A percentile compares a stretch with the other conserved stretches of the same genome.
Evolutionary conservation across 345 rosid species (phyloP).

Genomic region (Pelargonium nanum): DNA sequence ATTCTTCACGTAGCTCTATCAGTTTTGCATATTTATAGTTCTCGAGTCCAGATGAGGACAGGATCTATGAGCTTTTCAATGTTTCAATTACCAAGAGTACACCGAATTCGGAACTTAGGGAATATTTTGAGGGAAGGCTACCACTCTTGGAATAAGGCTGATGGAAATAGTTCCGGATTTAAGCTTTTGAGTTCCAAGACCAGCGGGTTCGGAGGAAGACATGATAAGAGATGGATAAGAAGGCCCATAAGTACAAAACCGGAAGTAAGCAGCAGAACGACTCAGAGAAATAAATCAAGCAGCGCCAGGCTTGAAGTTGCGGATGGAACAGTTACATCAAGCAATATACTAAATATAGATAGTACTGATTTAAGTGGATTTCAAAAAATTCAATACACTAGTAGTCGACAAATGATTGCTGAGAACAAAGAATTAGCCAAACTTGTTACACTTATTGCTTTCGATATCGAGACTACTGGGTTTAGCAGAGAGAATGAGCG

Average conservation of each 20-base stretch:
- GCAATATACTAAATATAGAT: slow-evolving; percentile 26
- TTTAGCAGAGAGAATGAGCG: slow-evolving; percentile 35
- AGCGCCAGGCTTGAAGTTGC: slow-evolving; percentile 25
- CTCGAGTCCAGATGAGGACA: slow-evolving; percentile 31
- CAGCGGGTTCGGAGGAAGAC: slow-evolving; percentile 40
- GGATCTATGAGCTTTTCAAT: slow-evolving; percentile 50
- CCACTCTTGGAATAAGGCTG: slow-evolving; percentile 19
- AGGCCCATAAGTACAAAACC: slow-evolving; percentile 40
- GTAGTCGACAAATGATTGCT: slow-evolving; percentile 41
- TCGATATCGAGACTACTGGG: slow-evolving; percentile 81
- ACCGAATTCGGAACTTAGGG: slow-evolving; percentile 34
- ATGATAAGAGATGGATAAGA: slow-evolving; percentile 45
- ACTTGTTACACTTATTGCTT: slow-evolving; percentile 46
- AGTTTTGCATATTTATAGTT: slow-evolving; percentile 7
- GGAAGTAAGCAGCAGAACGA: slow-evolving; percentile 23
- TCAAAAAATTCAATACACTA: slow-evolving; percentile 27
- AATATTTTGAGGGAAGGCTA: slow-evolving; percentile 35
- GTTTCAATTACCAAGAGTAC: slow-evolving; percentile 46
- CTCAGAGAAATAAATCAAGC: slow-evolving; percentile 22
- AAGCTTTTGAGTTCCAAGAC: slow-evolving; percentile 32
- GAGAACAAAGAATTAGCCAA: slow-evolving; percentile 40
- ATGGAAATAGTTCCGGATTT: slow-evolving; percentile 21
- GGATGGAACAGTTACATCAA: slow-evolving; percentile 37
- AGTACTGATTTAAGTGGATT: slow-evolving; percentile 22
- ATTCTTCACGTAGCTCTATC: neutral